These are phyloP conservation scores for Jamesozyma hellenica DNA, from an alignment of 805 yeast species.

Conservation along the genomic window DNA sequence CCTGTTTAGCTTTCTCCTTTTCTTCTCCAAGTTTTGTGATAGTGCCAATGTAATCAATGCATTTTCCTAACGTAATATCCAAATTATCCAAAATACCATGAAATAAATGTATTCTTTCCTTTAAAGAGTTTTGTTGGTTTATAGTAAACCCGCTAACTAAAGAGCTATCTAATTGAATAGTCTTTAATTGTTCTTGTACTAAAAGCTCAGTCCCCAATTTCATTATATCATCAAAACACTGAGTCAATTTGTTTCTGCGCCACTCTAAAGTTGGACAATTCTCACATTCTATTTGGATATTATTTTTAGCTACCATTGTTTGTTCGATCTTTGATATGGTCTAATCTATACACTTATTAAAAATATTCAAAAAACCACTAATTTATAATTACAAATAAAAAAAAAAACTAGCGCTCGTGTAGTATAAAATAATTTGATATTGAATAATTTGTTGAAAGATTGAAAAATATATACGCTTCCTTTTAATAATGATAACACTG, in stretches of 20 bases:
- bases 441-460: too few species aligned
- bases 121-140: conserved; percentile 18
- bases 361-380: too few species aligned
- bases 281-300: conserved; percentile 1
- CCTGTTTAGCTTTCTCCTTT: conserved; percentile 22
- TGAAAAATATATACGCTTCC: too few species aligned
- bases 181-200: conserved; percentile 28
- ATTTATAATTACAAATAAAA: too few species aligned
- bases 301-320: conserved; percentile 5
- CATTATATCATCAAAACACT: conserved; percentile 27
- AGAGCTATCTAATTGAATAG: conserved; percentile 23
- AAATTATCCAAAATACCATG: conserved; percentile 26
- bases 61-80: conserved; percentile 21
- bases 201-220: conserved; percentile 28
- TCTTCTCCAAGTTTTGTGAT: conserved; percentile 22
- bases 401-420: too few species aligned
- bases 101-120: conserved; percentile 22
- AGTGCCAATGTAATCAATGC: conserved; percentile 23
- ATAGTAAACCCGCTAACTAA: conserved; percentile 21
- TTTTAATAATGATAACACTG: too few species aligned
- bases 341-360: too few species aligned
- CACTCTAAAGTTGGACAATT: neutral
- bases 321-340: too few species aligned
- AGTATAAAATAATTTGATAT: too few species aligned
- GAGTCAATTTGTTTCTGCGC: conserved; percentile 21